Evolutionary conservation across 75 land plant species (phyloP).

Genomic region (Cunninghamia lanceolata): DNA sequence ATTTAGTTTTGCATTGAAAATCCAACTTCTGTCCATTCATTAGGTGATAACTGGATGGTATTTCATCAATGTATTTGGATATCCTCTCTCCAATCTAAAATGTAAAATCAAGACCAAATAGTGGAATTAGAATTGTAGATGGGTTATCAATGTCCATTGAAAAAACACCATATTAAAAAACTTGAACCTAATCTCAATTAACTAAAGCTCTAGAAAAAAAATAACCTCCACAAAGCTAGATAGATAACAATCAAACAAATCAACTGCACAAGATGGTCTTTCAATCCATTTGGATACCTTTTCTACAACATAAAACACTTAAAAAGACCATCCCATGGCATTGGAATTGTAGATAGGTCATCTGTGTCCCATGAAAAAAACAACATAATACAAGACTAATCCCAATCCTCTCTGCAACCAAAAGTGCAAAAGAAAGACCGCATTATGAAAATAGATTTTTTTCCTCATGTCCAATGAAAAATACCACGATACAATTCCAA

Average conservation of each 20-base stretch:
- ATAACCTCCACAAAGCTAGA: background rate
- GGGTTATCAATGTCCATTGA: background rate
- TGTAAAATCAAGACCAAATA: background rate
- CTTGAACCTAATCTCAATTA: background rate
- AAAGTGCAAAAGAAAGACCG: background rate
- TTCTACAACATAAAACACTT: background rate
- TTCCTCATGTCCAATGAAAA: background rate
- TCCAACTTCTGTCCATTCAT: background rate
- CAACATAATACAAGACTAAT: background rate
- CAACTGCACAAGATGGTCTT: background rate
- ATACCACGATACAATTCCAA: background rate
- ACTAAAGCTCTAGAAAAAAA: background rate
- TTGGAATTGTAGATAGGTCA: background rate
- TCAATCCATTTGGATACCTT: background rate
- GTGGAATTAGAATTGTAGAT: background rate
- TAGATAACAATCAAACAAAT: background rate
- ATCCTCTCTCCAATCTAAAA: background rate
- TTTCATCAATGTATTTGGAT: background rate
- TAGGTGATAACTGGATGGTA: background rate
- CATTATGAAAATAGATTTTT: background rate
- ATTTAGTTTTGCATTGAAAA: too few species aligned
- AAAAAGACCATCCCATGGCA: background rate
- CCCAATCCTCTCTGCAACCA: background rate
- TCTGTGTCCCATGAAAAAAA: background rate
- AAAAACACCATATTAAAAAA: background rate